These are phyloP conservation scores for Puccinia polysora DNA, from an alignment of 1,284 basidiomycete species.

Conservation along the genomic window DNA sequence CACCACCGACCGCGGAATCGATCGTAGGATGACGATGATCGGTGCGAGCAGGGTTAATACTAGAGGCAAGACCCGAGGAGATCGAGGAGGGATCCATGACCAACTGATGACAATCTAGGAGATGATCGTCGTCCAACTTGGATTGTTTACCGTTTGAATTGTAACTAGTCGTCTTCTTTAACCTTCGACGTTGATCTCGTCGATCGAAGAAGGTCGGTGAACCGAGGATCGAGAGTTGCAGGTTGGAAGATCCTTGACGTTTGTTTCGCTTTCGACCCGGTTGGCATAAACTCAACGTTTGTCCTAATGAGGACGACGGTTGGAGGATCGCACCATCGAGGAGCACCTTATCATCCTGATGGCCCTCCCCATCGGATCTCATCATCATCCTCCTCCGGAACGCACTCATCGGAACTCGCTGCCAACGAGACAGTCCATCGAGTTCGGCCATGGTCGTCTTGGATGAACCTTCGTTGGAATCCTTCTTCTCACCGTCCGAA, in stretches of 20 bases:
- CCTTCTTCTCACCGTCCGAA: conserved; percentile 7
- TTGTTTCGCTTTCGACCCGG: not conserved
- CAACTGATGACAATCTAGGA: too few relatives aligned
- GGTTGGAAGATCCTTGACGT: not conserved
- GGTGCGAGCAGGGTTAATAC: too few relatives aligned
- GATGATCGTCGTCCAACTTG: too few relatives aligned
- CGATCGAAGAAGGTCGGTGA: not conserved
- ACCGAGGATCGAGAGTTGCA: not conserved
- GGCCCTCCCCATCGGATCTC: not conserved
- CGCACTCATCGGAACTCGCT: conserved; percentile 50
- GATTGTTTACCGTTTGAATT: conserved; percentile 17
- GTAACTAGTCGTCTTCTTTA: conserved; percentile 3
- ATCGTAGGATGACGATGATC: too few relatives aligned
- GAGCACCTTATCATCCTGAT: not conserved
- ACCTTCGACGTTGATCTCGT: not conserved
- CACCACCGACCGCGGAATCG: too few relatives aligned
- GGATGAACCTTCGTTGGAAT: not conserved
- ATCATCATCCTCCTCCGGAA: conserved; percentile 46
- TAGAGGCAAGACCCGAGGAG: too few relatives aligned
- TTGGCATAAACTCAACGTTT: conserved; percentile 18
- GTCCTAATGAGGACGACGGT: not conserved
- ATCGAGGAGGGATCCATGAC: too few relatives aligned
- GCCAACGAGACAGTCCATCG: conserved; percentile 49
- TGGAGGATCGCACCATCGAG: conserved; percentile 30
- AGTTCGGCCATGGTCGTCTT: conserved; percentile 21